A percentile compares a stretch with the other conserved stretches of the same genome.
Evolutionary conservation across 202 grass and related monocot species (phyloP).

Genomic region (Setaria viridis): DNA sequence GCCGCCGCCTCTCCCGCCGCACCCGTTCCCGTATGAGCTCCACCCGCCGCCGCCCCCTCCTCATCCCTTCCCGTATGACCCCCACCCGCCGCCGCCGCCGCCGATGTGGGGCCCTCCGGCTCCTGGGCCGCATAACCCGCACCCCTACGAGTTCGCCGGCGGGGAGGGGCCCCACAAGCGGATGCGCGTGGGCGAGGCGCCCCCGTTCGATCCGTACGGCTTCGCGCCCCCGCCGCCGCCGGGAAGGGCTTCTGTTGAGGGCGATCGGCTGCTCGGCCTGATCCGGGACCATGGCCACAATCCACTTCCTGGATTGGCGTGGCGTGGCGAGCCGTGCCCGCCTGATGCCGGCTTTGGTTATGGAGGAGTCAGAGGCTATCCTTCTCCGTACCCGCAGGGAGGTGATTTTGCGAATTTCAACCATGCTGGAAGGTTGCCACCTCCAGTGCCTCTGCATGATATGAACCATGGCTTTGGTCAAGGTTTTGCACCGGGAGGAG

Average conservation of each 20-base stretch:
- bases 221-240: conserved; percentile 5
- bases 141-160: conserved; percentile 47
- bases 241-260: conserved; percentile 49
- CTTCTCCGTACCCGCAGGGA: conserved; percentile 34
- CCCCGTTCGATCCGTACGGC: conserved; percentile 40
- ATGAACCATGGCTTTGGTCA: conserved; percentile 35
- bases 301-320: conserved; percentile 13
- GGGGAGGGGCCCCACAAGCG: conserved; percentile 64
- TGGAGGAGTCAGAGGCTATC: conserved; percentile 33
- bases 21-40: conserved; percentile 52
- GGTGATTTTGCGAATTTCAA: conserved; percentile 37
- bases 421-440: conserved; percentile 42
- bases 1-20: conserved; percentile 53
- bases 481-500: conserved; percentile 35
- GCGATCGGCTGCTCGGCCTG: conserved; percentile 67
- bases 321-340: conserved; percentile 28
- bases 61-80: conserved; percentile 34
- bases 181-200: conserved; percentile 74
- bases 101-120: conserved; percentile 42
- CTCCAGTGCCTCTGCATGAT: conserved; percentile 36
- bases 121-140: conserved; percentile 26
- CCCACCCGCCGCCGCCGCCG: conserved; percentile 48
- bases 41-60: conserved; percentile 53
- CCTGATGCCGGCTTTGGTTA: conserved; percentile 38
- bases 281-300: conserved; percentile 74